Base-by-base conservation (phyloP, 225 moss, liverwort and hornwort species). In the Takakia lepidozioides region DNA sequence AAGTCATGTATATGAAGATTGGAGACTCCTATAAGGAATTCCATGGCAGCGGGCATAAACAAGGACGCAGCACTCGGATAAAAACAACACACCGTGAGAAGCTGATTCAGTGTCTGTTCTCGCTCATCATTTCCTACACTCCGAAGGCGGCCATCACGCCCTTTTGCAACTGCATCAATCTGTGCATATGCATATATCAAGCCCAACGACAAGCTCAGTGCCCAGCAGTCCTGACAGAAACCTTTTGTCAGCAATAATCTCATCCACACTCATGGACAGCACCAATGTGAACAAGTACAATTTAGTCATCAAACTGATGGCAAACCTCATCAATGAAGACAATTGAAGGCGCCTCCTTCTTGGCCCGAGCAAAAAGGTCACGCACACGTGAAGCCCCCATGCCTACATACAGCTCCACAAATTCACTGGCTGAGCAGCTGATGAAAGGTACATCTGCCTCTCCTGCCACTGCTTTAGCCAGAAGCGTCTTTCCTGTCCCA, bases 401-500 rank as follows among this genome's bases (percentile, higher is more conserved):
- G 37, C 92, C 92, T 22, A 93, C 88, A 56, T 93, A 93, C 37
- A 93, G 66, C 75, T 93, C 92, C 27, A 93, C 92, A 73, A 92
- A 93, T 52, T 93, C 92, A 75, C 93, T 93, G 51, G 88, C 93
- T 61, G 88, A 88, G 63, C 93, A 93, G 69, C 88, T 88, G 38
- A 93, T 83, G 57, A 93, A 93, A n/a, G 93, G 88, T 32, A 93
- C 93, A 63, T 88, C 93, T 44, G 93, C 92, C 73, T 93, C 92
- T 50, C 92, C 92, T 56, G 92, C 92, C 36, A 93, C 92, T 37
- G 92, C 92, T 69, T 88, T 88, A n/a, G 93, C 93, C 63, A 93
- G 88, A 46, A 93, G 60, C 23, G 93, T 93, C 65, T 93, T 93
- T 24, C 93, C 93, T 27, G 93, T 93, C 30, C 93, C 93, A 62